A percentile compares a stretch with the other conserved stretches of the same genome.
Conservation (phyloP, 371 early-diverging fungal species). For the Batrachochytrium dendrobatidis region DNA sequence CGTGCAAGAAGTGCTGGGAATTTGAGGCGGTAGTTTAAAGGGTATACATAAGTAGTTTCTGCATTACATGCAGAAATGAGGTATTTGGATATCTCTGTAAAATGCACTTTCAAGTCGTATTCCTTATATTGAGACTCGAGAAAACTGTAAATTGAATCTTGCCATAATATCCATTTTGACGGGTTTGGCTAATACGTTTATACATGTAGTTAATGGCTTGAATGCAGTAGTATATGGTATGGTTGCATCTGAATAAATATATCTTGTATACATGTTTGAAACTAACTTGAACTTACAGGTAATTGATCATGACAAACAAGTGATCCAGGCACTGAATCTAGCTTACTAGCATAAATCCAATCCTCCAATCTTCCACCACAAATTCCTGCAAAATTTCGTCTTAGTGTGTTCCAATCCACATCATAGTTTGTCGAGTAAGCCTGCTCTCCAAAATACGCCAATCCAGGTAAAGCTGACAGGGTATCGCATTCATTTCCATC, state of each 20-base stretch:
- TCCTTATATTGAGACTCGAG: conserved; percentile 67
- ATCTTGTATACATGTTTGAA: too few relatives aligned
- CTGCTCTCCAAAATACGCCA: conserved; percentile 69
- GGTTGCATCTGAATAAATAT: too few relatives aligned
- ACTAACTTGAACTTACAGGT: conserved; percentile 4
- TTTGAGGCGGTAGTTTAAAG: conserved; percentile 60
- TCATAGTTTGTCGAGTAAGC: conserved; percentile 57
- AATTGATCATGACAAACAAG: conserved; percentile 7
- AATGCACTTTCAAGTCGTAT: conserved; percentile 60
- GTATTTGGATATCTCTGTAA: conserved; percentile 21
- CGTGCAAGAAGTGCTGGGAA: conserved; percentile 61
- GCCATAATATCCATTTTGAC: conserved; percentile 83
- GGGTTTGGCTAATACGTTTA: conserved; percentile 53
- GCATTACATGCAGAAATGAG: conserved; percentile 10
- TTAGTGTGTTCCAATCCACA: conserved; percentile 49
- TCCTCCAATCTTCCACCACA: conserved; percentile 73
- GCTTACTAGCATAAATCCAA: conserved; percentile 59
- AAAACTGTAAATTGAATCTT: conserved; percentile 70
- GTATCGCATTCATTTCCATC: conserved; percentile 87
- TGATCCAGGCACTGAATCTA: conserved; percentile 17
- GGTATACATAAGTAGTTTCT: conserved; percentile 29
- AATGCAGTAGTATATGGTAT: too few relatives aligned
- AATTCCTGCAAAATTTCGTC: conserved; percentile 63
- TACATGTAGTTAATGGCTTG: neutral
- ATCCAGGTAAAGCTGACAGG: conserved; percentile 65